These are phyloP conservation scores for Brassica napus DNA, from an alignment of 345 rosid genomes.

Conservation along the genomic window Da-Ae NC_063442.1:17695001-17695500, in stretches of 20 bases:
- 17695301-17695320: slow-evolving; percentile 25
- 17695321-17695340: slow-evolving; percentile 35
- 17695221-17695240: background rate
- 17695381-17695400: slow-evolving; percentile 32
- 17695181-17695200: slow-evolving; percentile 38
- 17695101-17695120: slow-evolving; percentile 58
- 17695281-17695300: slow-evolving; percentile 17
- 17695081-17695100: slow-evolving; percentile 54
- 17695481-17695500: background rate
- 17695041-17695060: slow-evolving; percentile 69
- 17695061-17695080: slow-evolving; percentile 66
- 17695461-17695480: background rate
- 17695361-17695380: slow-evolving; percentile 36
- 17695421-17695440: background rate
- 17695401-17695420: slow-evolving; percentile 8
- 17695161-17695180: slow-evolving; percentile 53
- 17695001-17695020: slow-evolving; percentile 60
- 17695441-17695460: background rate
- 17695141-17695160: slow-evolving; percentile 72
- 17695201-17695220: background rate
- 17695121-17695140: slow-evolving; percentile 68
- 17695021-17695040: slow-evolving; percentile 59
- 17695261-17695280: background rate
- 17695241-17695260: background rate
- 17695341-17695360: slow-evolving; percentile 36